phyloP scores from a whole-genome alignment of 352 stramenopile species.

The Phytophthora vignae region DNA sequence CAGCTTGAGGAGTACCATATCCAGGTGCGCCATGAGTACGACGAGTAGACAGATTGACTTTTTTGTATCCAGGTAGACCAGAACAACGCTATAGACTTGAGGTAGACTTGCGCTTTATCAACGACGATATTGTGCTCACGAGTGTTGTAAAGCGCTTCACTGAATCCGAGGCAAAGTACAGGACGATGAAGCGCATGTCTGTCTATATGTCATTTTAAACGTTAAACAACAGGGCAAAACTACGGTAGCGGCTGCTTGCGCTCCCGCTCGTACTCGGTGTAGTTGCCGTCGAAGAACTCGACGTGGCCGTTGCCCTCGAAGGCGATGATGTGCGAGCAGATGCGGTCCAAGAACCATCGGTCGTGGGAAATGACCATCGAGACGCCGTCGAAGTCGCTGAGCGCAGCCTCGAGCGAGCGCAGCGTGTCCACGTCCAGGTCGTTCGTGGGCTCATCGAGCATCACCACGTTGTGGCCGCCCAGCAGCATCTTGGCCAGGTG shows the following conservation, averaged over 20 bases:
- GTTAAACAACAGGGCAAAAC: conserved; percentile 3
- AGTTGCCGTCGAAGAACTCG: conserved; percentile 89
- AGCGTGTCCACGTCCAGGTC: conserved; percentile 89
- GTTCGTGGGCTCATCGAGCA: conserved; percentile 91
- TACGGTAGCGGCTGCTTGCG: conserved; percentile 42
- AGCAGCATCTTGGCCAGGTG: conserved; percentile 89
- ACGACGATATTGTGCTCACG: no score
- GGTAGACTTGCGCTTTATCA: background rate
- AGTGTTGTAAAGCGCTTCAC: no score
- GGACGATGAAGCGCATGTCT: background rate
- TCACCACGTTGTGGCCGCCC: conserved; percentile 86
- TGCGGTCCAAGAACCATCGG: conserved; percentile 96
- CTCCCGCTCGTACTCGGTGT: conserved; percentile 87
- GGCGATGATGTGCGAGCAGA: conserved; percentile 89
- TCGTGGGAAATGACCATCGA: conserved; percentile 97
- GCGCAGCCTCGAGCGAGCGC: conserved; percentile 88
- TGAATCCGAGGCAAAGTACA: no score
- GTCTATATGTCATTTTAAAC: background rate
- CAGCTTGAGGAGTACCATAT: conserved; percentile 87
- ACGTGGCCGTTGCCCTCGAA: conserved; percentile 81
- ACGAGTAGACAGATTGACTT: conserved; percentile 19
- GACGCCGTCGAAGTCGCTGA: conserved; percentile 91
- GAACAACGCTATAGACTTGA: conserved; percentile 20
- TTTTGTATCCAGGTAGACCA: background rate
- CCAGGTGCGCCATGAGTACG: conserved; percentile 45